These are phyloP conservation scores for Colletotrichum euphorbiae DNA, from an alignment of 2,329 filamentous ascomycete species.

Conservation along the genomic window DNA sequence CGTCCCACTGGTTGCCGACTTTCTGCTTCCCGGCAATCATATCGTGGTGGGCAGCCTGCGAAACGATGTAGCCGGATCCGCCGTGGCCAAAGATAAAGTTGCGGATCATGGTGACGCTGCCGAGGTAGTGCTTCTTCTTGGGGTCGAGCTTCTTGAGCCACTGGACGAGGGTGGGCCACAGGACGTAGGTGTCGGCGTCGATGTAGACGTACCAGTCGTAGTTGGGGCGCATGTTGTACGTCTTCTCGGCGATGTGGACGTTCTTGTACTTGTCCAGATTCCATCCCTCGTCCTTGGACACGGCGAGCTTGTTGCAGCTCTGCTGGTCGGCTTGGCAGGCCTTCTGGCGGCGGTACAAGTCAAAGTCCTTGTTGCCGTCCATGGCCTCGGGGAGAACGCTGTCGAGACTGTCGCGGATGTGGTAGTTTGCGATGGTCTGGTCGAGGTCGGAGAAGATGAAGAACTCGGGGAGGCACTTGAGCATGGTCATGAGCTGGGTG, in stretches of 20 bases:
- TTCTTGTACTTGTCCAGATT: slow-evolving; percentile 72
- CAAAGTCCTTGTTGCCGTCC: slow-evolving; percentile 62
- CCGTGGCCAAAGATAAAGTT: slow-evolving; percentile 64
- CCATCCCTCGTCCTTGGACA: slow-evolving; percentile 57
- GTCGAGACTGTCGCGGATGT: slow-evolving; percentile 60
- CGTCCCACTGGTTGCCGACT: slow-evolving; percentile 61
- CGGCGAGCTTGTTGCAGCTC: slow-evolving; percentile 53
- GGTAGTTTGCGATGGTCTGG: slow-evolving; percentile 57
- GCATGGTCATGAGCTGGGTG: slow-evolving; percentile 64
- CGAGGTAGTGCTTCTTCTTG: slow-evolving; percentile 59
- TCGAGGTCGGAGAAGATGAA: slow-evolving; percentile 70
- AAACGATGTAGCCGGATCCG: slow-evolving; percentile 66
- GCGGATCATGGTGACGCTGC: slow-evolving; percentile 58
- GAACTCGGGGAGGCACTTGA: slow-evolving; percentile 62
- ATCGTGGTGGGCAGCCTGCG: slow-evolving; percentile 61
- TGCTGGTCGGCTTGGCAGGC: slow-evolving; percentile 59
- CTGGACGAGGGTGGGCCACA: slow-evolving; percentile 63
- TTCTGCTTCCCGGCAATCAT: slow-evolving; percentile 56
- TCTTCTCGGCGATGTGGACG: slow-evolving; percentile 68
- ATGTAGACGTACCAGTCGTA: slow-evolving; percentile 71
- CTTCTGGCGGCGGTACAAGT: slow-evolving; percentile 59
- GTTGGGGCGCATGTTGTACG: slow-evolving; percentile 60
- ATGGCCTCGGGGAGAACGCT: slow-evolving; percentile 56
- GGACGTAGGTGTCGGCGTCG: slow-evolving; percentile 69
- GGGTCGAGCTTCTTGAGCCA: slow-evolving; percentile 61